A percentile compares a stretch with the other conserved stretches of the same genome.
Conservation (phyloP, 805 yeast species). For the Danielia oregonensis region DNA sequence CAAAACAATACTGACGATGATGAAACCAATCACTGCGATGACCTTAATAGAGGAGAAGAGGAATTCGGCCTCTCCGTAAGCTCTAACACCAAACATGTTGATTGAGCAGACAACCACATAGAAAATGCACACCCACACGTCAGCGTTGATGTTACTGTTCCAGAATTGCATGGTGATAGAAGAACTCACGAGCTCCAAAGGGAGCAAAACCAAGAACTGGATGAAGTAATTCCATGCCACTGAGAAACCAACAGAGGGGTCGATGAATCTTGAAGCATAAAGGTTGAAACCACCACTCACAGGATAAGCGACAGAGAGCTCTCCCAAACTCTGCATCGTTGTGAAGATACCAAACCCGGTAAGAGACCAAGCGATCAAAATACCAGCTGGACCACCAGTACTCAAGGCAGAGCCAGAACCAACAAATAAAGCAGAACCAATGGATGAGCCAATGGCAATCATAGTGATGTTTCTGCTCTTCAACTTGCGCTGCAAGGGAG, state of each 20-base stretch:
- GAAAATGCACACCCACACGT: slow-evolving; percentile 51
- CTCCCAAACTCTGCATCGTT: slow-evolving; percentile 15
- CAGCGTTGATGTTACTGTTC: slow-evolving; percentile 15
- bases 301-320: slow-evolving; percentile 15
- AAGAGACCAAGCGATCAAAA: slow-evolving; percentile 60
- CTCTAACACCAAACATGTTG: slow-evolving; percentile 50
- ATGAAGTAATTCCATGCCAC: slow-evolving; percentile 61
- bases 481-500: slow-evolving; percentile 44
- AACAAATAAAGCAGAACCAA: slow-evolving; percentile 75
- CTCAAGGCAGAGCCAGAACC: slow-evolving; percentile 72
- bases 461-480: slow-evolving; percentile 56
- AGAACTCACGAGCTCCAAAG: slow-evolving; percentile 64
- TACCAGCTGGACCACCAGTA: slow-evolving; percentile 65
- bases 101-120: slow-evolving; percentile 44
- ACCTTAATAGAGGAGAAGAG: slow-evolving; percentile 46
- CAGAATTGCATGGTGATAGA: slow-evolving; percentile 26
- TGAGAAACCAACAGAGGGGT: slow-evolving; percentile 56
- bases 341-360: slow-evolving; percentile 67
- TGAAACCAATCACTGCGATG: slow-evolving; percentile 45
- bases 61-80: slow-evolving; percentile 58
- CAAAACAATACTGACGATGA: slow-evolving; percentile 44
- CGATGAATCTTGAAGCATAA: slow-evolving; percentile 51
- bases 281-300: slow-evolving; percentile 59
- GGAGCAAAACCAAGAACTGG: slow-evolving; percentile 60
- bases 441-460: slow-evolving; percentile 80